Percentiles rank a stretch among this genome's conserved stretches.
Evolutionary conservation across 2,329 filamentous ascomycete species (phyloP).

Genomic region (Phialophora macrospora): DNA sequence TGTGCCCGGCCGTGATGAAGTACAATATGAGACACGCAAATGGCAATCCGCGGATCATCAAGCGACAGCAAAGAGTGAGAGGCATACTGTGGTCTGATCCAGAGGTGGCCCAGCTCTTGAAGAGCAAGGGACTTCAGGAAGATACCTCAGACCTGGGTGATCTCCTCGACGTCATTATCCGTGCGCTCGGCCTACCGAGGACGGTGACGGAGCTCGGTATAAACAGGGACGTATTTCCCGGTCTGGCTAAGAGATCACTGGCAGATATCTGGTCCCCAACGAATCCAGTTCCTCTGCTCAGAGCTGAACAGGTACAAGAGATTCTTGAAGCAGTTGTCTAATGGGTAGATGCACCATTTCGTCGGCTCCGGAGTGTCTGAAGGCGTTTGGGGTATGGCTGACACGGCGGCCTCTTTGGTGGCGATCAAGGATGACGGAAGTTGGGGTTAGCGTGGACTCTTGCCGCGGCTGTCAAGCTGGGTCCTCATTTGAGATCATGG

Average conservation of each 20-base stretch:
- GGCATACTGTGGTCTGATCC: constrained; percentile 35
- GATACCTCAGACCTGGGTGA: constrained; percentile 55
- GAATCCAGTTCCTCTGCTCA: constrained; percentile 51
- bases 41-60: constrained; percentile 32
- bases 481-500: not conserved
- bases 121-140: constrained; percentile 34
- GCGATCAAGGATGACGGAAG: not conserved
- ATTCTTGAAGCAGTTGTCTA: constrained; percentile 46
- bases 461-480: not conserved
- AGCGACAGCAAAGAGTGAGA: constrained; percentile 52
- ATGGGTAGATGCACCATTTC: not conserved
- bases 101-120: constrained; percentile 24
- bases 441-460: not conserved
- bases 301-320: constrained; percentile 56
- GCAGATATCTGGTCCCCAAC: constrained; percentile 27
- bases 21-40: constrained; percentile 55
- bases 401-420: not conserved
- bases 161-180: constrained; percentile 57
- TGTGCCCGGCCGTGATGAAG: constrained; percentile 60
- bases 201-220: constrained; percentile 45
- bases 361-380: not conserved
- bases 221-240: constrained; percentile 23
- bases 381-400: not conserved
- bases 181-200: constrained; percentile 58
- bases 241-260: constrained; percentile 26